Evolutionary conservation across 345 rosid species (phyloP).

Genomic region (Populus simonii): DNA sequence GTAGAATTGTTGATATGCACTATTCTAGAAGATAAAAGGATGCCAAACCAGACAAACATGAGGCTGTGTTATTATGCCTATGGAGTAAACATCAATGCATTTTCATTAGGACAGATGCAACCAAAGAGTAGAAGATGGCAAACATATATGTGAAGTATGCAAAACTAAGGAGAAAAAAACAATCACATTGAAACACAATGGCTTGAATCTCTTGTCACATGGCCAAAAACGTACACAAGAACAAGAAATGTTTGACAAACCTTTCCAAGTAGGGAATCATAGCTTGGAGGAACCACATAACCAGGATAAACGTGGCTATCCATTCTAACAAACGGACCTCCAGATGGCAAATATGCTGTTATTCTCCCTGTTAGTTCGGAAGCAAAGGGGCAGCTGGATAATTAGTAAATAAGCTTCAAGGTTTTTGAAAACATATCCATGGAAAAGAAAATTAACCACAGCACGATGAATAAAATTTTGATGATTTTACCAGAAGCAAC

Average conservation of each 20-base stretch:
- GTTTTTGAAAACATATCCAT: background rate
- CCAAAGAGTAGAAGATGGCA: background rate
- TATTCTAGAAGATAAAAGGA: background rate
- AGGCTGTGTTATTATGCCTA: background rate
- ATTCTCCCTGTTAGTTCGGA: constrained; percentile 66
- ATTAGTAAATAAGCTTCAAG: background rate
- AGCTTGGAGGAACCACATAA: constrained; percentile 98
- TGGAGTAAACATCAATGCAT: background rate
- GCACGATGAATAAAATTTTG: background rate
- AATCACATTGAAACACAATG: background rate
- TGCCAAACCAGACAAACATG: background rate
- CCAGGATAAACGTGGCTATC: constrained; percentile 97
- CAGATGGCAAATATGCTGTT: constrained; percentile 92
- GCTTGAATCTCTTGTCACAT: background rate
- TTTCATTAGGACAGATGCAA: background rate
- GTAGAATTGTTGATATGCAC: background rate
- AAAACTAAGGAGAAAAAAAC: background rate
- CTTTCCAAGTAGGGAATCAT: constrained; percentile 97
- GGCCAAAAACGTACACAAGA: background rate
- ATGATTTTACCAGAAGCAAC: background rate
- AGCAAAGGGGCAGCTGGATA: background rate
- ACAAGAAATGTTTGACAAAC: constrained; percentile 36
- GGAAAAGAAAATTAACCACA: background rate
- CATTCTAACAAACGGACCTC: constrained; percentile 99
- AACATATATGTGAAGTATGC: no score